Evolutionary conservation across 2,329 filamentous ascomycete genomes (phyloP), one percentile per base, ranked within the genome.

Genomic region (Colletotrichum tofieldiae): DNA sequence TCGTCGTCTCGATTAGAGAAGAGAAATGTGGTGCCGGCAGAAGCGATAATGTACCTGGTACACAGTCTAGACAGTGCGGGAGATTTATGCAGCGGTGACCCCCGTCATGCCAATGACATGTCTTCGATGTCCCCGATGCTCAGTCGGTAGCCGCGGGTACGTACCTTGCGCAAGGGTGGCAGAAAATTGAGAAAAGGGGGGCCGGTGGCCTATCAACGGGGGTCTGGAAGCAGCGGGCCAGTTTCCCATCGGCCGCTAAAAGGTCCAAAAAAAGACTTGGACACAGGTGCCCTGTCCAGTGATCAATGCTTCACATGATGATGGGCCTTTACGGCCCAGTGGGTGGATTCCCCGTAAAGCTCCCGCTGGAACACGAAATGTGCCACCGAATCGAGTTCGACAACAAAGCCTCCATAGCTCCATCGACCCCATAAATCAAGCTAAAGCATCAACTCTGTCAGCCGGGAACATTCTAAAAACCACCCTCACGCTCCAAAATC

Each of bases 261-360:
- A 54, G 16, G 41, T 63, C 52, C 73, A 73, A 66, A 66, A 72
- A 66, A 72, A 75, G 67, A 64, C 41, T 54, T 23, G 56, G n/a
- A 35, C 26, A 9, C 8, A 16, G 8, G 29, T 52, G 51, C 26
- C 62, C 61, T 58, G 55, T 41, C 23, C n/a, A 58, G 35, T 58
- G 37, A 41, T 58, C 55, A 58, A 56, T 62, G 60, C 60, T 20
- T 47, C 47, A 41, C 60, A 52, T 52, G 47, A 29, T 14, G 47
- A 51, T 62, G 60, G 60, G 35, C 32, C 47, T 32, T 41, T 45
- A 63, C 45, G n/a, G 37, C 26, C 32, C 35, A 12, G 35, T 23
- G n/a, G 54, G 54, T 58, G 54, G 54, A 41, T n/a, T 41, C 35
- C n/a, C 32, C 32, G 52, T 37, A 55, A 23, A 37, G 11, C 20